Base-by-base conservation (phyloP, 306 rosid genomes). In the Ochetophila trinervis region DNA sequence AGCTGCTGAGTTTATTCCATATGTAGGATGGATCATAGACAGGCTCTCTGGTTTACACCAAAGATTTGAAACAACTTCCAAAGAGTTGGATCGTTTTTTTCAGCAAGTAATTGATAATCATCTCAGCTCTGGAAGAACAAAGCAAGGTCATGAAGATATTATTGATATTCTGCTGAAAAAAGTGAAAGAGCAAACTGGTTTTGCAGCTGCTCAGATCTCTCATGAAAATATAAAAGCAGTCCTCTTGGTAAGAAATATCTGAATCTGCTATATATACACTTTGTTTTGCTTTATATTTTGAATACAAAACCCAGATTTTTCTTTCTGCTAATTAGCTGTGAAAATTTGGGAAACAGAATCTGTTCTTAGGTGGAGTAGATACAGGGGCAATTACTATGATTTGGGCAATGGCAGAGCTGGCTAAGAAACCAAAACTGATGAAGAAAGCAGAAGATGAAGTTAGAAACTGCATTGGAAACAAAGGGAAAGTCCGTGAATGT, bases 1-100 rank as follows among this genome's bases (percentile, higher is more conserved):
- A 16, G 78, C 79, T 27, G 74, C 69, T 19, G 82, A 81, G 48
- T 66, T 81, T 37, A 74, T 76, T 7, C 42, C 74, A 5, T 14
- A 44, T 10, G 17, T 84, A 60, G 90, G 90, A 8, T 80, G 84
- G 81, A 21, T 78, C 18, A 17, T 84, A 34, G 94, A 87, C 57
- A 30, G 81, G 52, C 4, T 82, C 0, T 75, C 44, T 23, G 90
- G 90, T 37, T 30, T 2, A 2, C 10, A 58, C 0, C 1, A 16
- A 22, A 59, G 76, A 50, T 62, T 80, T 0, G 80, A 78, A 1
- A 76, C 55, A 27, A 52, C 50, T 0, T 87, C 62, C 44, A 20
- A 68, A 36, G 78, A 80, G 32, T 32, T 84, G 12, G 79, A 80
- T 60, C 8, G 4, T 37, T 68, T 82, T 37, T 87, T 80, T 23